Conservation (phyloP, 192 early-diverging fungal species). For the Rhizoclosmatium globosum region DNA sequence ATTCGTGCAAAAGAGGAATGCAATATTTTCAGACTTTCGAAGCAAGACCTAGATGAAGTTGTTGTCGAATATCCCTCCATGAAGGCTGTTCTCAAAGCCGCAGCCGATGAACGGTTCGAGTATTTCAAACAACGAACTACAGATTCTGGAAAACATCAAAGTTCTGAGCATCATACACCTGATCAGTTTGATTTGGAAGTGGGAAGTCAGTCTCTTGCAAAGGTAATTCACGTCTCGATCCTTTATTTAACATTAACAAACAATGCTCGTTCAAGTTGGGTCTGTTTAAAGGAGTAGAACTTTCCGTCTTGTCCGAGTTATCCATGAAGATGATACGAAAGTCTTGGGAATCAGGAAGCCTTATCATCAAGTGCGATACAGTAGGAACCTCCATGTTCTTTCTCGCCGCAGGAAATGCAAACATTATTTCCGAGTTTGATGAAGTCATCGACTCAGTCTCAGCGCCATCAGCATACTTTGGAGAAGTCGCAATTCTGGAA, state of each 20-base stretch:
- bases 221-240: slow-evolving; percentile 33
- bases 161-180: background rate
- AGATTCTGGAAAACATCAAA: background rate
- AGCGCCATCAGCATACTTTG: slow-evolving; percentile 55
- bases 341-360: slow-evolving; percentile 39
- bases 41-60: slow-evolving; percentile 42
- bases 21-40: slow-evolving; percentile 48
- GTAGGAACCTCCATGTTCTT: slow-evolving; percentile 61
- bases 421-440: slow-evolving; percentile 57
- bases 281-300: slow-evolving; percentile 47
- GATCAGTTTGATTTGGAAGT: slow-evolving; percentile 58
- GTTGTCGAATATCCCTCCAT: slow-evolving; percentile 48
- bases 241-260: background rate
- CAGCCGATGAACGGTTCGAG: slow-evolving; percentile 49
- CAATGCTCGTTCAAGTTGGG: slow-evolving; percentile 27
- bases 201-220: slow-evolving; percentile 44
- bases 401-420: slow-evolving; percentile 52
- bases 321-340: slow-evolving; percentile 45
- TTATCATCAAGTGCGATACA: slow-evolving; percentile 46
- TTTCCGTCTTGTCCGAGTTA: slow-evolving; percentile 44
- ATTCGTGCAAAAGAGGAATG: slow-evolving; percentile 58
- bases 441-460: slow-evolving; percentile 49
- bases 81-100: slow-evolving; percentile 44
- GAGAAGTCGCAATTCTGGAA: slow-evolving; percentile 63
- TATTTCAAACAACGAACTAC: background rate